phyloP scores from a whole-genome alignment of 768 basidiomycete genomes.

The Naganishia vaughanmartiniae region DNA sequence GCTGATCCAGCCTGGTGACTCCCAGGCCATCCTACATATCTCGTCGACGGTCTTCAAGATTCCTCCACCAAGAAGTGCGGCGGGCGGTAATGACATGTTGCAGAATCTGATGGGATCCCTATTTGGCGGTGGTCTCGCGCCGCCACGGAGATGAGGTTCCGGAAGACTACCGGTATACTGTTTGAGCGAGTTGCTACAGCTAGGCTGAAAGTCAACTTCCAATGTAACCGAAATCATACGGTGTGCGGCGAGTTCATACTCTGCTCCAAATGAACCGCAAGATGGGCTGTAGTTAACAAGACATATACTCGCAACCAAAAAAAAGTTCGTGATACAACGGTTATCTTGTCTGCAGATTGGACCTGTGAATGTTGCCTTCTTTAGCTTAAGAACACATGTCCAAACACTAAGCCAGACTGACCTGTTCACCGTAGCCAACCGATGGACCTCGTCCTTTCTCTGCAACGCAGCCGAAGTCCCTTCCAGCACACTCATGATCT shows the following conservation, averaged over 20 bases:
- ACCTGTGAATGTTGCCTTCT: neutral
- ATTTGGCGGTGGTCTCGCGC: constrained; percentile 64
- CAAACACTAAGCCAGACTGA: constrained; percentile 32
- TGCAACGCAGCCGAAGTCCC: constrained; percentile 61
- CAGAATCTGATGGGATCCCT: constrained; percentile 85
- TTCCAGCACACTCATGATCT: constrained; percentile 69
- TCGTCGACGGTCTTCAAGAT: constrained; percentile 74
- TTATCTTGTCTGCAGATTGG: constrained; percentile 20
- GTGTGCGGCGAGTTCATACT: neutral
- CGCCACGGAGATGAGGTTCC: constrained; percentile 11
- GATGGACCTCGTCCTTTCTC: constrained; percentile 65
- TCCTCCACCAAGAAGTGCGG: constrained; percentile 63
- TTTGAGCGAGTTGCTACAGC: neutral
- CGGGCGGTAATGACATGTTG: constrained; percentile 67
- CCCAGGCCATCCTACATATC: constrained; percentile 40
- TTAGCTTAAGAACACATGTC: neutral
- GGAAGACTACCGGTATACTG: neutral
- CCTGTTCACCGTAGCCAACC: constrained; percentile 67
- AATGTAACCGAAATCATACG: neutral
- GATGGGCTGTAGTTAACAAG: neutral
- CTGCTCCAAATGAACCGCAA: neutral
- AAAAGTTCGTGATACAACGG: neutral
- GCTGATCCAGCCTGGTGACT: constrained; percentile 8
- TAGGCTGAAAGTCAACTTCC: neutral
- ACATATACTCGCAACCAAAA: neutral